Evolutionary conservation across 805 yeast species (phyloP), one percentile per base, ranked within the genome.

Genomic region (Metschnikowia gruessii): DNA sequence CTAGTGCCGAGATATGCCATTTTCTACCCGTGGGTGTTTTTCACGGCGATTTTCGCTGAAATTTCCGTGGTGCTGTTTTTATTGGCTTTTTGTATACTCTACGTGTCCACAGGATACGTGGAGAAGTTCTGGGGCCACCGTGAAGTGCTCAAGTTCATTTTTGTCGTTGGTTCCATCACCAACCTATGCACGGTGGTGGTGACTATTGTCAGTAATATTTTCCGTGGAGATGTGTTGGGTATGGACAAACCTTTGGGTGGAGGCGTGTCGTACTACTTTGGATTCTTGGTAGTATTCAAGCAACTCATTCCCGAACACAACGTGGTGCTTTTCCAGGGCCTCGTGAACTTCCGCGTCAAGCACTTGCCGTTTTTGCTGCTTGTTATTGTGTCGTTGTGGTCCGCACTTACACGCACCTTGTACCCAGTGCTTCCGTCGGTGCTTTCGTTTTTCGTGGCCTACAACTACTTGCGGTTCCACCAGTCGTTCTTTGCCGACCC

Each of bases 391-490:
- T 28, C 50, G 12, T 17, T 60, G 6, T 69, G 74, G 74, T 69
- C 75, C 1, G 30, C 65, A 2, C 47, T 67, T 8, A 53, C 60
- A 35, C 44, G 65, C 16, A 62, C 75, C 8, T 57, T 72, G 19
- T 71, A 75, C 50, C 85, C 87, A 40, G 67, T 75, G 34, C 53
- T 84, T 5, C 88, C 88, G 12, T 68, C 82, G 7, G 65, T 65
- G 17, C 66, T 69, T 18, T 81, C 83, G 39, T 89, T 91, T 56
- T 64, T 87, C 40, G 69, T 80, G 2, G 72, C 91, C 15, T 91
- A 92, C 87, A 60, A 68, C 39, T 92, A 89, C 61, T 72, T 91
- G 55, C 76, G 98, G 54, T 91, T 88, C 64, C 82, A 69, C 69
- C 94, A 89, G 58, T 59, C 76, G 13, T 74, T 78, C 38, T 65